A percentile compares a stretch with the other conserved stretches of the same genome.
These are phyloP conservation scores for Komagataella phaffii DNA, from an alignment of 805 yeast genomes.

Conservation along the genomic window DNA sequence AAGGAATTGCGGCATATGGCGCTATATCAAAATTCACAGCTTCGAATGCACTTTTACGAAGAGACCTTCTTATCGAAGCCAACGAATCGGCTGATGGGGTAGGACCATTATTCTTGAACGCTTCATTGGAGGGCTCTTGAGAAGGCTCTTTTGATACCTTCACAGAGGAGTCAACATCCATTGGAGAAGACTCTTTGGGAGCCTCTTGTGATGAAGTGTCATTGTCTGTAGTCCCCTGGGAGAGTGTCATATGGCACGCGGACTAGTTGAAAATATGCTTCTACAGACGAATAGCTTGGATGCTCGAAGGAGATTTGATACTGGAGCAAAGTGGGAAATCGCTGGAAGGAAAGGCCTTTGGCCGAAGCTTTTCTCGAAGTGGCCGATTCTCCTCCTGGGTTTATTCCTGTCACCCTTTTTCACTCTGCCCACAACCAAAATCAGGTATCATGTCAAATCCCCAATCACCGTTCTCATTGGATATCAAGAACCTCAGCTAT, in stretches of 20 bases:
- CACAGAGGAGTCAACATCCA: background rate
- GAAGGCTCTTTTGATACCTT: slow-evolving; percentile 6
- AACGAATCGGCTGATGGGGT: slow-evolving; percentile 1
- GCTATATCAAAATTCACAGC: slow-evolving; percentile 36
- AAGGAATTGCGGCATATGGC: slow-evolving; percentile 84
- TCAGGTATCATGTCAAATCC: background rate
- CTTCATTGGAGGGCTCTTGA: slow-evolving; percentile 1
- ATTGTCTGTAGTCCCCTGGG: background rate
- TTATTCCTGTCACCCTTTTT: background rate
- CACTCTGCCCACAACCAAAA: background rate
- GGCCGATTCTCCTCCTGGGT: background rate
- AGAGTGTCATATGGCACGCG: background rate
- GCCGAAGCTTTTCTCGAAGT: background rate
- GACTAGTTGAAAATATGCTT: background rate
- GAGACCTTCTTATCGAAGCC: slow-evolving; percentile 2
- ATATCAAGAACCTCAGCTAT: slow-evolving; percentile 52
- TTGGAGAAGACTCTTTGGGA: background rate
- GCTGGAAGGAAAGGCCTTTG: background rate
- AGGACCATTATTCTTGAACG: slow-evolving; percentile 4
- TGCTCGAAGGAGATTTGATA: background rate
- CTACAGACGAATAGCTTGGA: background rate
- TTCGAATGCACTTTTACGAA: slow-evolving; percentile 4
- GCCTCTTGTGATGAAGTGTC: background rate
- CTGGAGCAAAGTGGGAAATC: no score
- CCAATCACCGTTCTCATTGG: slow-evolving; percentile 26